Evolutionary conservation across 768 basidiomycete genomes (phyloP).

Genomic region (Ramaria sp.): DNA sequence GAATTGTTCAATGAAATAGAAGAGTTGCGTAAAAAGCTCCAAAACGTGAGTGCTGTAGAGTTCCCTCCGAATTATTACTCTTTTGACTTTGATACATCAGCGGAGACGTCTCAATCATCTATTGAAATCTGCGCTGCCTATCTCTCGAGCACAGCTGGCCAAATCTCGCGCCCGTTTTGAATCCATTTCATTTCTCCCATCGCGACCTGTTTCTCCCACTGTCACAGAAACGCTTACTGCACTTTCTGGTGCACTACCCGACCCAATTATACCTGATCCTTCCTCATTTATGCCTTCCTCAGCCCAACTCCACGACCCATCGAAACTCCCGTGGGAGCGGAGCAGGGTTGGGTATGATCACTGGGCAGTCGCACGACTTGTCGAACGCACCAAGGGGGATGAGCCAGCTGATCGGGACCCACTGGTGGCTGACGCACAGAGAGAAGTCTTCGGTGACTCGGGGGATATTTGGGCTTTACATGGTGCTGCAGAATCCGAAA

Average conservation of each 20-base stretch:
- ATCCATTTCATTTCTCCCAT: slow-evolving; percentile 37
- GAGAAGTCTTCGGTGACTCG: slow-evolving; percentile 1
- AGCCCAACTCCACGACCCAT: slow-evolving; percentile 33
- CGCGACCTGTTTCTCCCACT: slow-evolving; percentile 1
- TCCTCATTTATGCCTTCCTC: slow-evolving; percentile 22
- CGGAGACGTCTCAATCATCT: slow-evolving; percentile 54
- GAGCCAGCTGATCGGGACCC: slow-evolving; percentile 1
- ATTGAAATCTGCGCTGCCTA: slow-evolving; percentile 40
- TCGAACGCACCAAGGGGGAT: slow-evolving; percentile 23
- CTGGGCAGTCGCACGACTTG: slow-evolving; percentile 58
- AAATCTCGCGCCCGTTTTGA: slow-evolving; percentile 34
- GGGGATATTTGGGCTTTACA: slow-evolving; percentile 5
- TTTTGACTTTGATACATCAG: slow-evolving; percentile 24
- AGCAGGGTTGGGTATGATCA: slow-evolving; percentile 63
- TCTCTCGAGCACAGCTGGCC: slow-evolving; percentile 32
- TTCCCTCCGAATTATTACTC: slow-evolving; percentile 5
- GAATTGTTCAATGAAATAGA: slow-evolving; percentile 58
- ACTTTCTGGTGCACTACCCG: slow-evolving; percentile 18
- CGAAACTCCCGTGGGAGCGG: slow-evolving; percentile 71
- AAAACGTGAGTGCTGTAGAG: slow-evolving; percentile 42
- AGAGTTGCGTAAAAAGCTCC: slow-evolving; percentile 50
- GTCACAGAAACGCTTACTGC: not conserved
- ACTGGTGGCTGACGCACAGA: not conserved
- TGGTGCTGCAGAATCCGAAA: slow-evolving; percentile 1
- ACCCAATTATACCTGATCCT: slow-evolving; percentile 26